These are phyloP conservation scores for Venustampulla echinocandica DNA, from an alignment of 495 filamentous ascomycete genomes.

Conservation along the genomic window DNA sequence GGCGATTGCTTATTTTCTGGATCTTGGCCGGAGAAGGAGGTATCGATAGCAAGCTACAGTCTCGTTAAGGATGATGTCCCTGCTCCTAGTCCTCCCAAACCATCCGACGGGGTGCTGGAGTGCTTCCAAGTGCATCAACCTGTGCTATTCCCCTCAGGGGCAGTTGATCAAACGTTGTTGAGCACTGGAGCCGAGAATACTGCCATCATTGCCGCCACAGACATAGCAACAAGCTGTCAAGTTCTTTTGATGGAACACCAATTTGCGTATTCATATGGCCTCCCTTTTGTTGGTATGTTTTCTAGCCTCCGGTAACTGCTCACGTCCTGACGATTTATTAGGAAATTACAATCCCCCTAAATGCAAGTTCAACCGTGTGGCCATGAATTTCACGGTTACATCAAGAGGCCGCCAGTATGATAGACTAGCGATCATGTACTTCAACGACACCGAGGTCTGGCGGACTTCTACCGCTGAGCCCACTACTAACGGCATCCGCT, in stretches of 20 bases:
- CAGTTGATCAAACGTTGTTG: conserved; percentile 32
- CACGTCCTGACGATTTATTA: conserved; percentile 23
- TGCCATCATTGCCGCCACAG: conserved; percentile 9
- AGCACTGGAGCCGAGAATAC: conserved; percentile 26
- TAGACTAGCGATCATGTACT: conserved; percentile 68
- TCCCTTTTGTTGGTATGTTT: conserved; percentile 65
- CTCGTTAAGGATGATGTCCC: conserved; percentile 17
- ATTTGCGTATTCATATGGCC: conserved; percentile 70
- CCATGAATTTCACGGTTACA: conserved; percentile 74
- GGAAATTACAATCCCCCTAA: conserved; percentile 58
- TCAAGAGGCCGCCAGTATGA: conserved; percentile 73
- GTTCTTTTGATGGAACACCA: conserved; percentile 58
- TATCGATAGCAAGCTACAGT: neutral
- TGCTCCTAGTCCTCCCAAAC: neutral
- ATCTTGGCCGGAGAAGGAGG: neutral
- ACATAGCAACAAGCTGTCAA: conserved; percentile 35
- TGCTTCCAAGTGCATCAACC: conserved; percentile 66
- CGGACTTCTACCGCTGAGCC: conserved; percentile 85
- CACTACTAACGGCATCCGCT: conserved; percentile 55
- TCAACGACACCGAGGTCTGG: conserved; percentile 75
- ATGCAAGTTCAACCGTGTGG: conserved; percentile 69
- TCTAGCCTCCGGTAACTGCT: neutral
- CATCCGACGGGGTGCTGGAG: conserved; percentile 29
- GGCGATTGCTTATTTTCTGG: neutral
- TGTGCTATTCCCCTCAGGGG: conserved; percentile 35